Evolutionary conservation across 495 filamentous ascomycete genomes (phyloP).

Genomic region (Poronia punctata): DNA sequence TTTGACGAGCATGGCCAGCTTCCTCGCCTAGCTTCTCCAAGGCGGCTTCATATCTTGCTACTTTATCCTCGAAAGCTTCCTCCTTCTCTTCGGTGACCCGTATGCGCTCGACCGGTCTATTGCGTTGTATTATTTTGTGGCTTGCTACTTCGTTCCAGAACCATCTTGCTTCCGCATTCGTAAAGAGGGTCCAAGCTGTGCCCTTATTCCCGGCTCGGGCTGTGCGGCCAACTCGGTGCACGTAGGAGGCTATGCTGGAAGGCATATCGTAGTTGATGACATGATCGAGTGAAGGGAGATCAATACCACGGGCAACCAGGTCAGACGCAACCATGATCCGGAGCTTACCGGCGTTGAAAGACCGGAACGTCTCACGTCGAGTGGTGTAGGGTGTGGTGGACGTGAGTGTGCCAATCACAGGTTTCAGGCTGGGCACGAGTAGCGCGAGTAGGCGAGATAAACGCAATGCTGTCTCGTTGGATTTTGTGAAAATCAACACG

Average conservation of each 20-base stretch:
- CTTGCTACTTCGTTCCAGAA: conserved; percentile 75
- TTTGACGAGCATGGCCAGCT: conserved; percentile 21
- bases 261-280: conserved; percentile 96
- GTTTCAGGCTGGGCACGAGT: conserved; percentile 52
- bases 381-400: conserved; percentile 60
- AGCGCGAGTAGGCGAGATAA: conserved; percentile 69
- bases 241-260: conserved; percentile 67
- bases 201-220: conserved; percentile 75
- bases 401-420: conserved; percentile 62
- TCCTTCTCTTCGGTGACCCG: conserved; percentile 46
- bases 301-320: conserved; percentile 86
- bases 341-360: conserved; percentile 56
- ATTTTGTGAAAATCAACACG: conserved; percentile 81
- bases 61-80: conserved; percentile 45
- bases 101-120: conserved; percentile 32
- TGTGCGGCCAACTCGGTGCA: conserved; percentile 89
- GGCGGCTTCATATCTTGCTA: conserved; percentile 54
- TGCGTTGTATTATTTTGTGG: conserved; percentile 24
- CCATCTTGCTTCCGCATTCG: conserved; percentile 71
- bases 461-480: conserved; percentile 74
- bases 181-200: conserved; percentile 75
- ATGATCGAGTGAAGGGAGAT: conserved; percentile 68
- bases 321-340: conserved; percentile 83
- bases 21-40: conserved; percentile 45
- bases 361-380: conserved; percentile 52